These are phyloP conservation scores for Trapa bicornis DNA, from an alignment of 345 rosid species.

Conservation along the genomic window DNA sequence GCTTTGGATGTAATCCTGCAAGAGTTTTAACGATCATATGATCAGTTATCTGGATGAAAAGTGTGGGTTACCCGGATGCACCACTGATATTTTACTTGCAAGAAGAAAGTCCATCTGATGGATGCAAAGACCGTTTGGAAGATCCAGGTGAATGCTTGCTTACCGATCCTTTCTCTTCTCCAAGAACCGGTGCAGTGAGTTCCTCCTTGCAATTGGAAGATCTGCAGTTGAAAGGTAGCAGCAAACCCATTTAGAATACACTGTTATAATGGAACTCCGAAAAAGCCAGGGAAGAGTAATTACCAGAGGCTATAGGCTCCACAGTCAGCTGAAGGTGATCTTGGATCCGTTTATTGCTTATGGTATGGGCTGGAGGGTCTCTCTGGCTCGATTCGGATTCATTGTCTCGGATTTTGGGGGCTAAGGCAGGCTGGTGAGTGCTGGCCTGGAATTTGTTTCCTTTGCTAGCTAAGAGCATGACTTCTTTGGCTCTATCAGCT, in stretches of 20 bases:
- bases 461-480: conserved; percentile 50
- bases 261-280: background rate
- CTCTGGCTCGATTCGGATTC: conserved; percentile 17
- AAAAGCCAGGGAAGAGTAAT: background rate
- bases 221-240: conserved; percentile 22
- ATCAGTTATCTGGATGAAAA: background rate
- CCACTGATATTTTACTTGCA: too few species aligned
- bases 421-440: conserved; percentile 15
- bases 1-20: conserved; percentile 52
- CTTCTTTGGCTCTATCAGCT: conserved; percentile 66
- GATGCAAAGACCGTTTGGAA: too few species aligned
- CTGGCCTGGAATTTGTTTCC: conserved; percentile 28
- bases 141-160: conserved; percentile 22
- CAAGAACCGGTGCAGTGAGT: conserved; percentile 86
- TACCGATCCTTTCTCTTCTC: conserved; percentile 94
- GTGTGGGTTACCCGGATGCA: too few species aligned
- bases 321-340: conserved; percentile 24
- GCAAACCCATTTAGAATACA: background rate
- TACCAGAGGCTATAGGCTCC: conserved; percentile 44
- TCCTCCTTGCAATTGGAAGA: conserved; percentile 80
- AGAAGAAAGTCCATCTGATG: background rate
- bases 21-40: background rate
- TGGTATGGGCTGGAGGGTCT: conserved; percentile 16
- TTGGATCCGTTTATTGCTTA: conserved; percentile 20
- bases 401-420: conserved; percentile 11